These are phyloP conservation scores for Lipomyces starkeyi DNA, from an alignment of 805 yeast species.

Conservation along the genomic window DNA sequence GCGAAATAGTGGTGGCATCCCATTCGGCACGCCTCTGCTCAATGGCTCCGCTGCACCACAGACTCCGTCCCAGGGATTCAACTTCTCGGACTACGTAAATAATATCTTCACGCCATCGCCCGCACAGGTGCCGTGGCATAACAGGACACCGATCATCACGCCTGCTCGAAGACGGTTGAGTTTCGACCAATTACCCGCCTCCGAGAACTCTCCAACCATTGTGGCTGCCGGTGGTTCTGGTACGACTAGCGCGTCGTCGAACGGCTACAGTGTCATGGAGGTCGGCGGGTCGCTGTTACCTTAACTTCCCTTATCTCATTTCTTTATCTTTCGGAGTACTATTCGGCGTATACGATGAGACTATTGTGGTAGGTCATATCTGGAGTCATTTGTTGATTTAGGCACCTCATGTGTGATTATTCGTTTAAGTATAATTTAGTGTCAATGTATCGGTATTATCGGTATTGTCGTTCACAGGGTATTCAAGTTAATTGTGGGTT, in stretches of 20 bases:
- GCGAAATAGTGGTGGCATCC: background rate
- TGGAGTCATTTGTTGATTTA: background rate
- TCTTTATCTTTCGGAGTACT: background rate
- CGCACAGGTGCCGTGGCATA: slow-evolving; percentile 40
- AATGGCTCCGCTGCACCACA: slow-evolving; percentile 42
- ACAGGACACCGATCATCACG: slow-evolving; percentile 32
- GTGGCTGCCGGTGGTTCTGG: background rate
- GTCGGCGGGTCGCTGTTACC: slow-evolving; percentile 28
- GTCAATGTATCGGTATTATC: background rate
- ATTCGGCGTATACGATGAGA: background rate
- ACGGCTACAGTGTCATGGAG: slow-evolving; percentile 18
- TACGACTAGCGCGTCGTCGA: background rate
- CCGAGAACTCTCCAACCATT: slow-evolving; percentile 1
- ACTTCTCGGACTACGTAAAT: slow-evolving; percentile 82
- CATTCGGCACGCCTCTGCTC: slow-evolving; percentile 41
- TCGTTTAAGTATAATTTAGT: background rate
- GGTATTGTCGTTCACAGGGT: background rate
- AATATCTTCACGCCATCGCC: slow-evolving; percentile 56
- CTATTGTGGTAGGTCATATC: background rate
- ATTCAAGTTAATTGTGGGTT: background rate
- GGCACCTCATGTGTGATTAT: background rate
- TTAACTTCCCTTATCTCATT: background rate
- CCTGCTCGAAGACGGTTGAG: slow-evolving; percentile 37
- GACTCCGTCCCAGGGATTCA: slow-evolving; percentile 57
- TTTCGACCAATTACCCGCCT: slow-evolving; percentile 38